Evolutionary conservation across 2,329 filamentous ascomycete species (phyloP).

Genomic region (Arachnomyces sp.): DNA sequence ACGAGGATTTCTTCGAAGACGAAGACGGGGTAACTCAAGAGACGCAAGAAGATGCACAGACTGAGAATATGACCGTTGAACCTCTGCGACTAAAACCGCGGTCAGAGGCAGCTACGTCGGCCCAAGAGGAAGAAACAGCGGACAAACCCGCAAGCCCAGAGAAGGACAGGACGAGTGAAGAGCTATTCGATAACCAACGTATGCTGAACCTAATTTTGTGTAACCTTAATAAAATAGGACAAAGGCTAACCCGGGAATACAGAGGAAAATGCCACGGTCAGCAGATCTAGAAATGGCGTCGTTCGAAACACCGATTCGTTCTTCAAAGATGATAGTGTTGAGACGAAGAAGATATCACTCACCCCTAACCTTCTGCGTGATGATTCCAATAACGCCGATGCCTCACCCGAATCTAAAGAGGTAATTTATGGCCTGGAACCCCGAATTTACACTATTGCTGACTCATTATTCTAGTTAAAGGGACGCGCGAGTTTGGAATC

Average conservation of each 20-base stretch:
- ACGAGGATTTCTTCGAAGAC: slow-evolving; percentile 38
- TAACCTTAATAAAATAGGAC: not conserved
- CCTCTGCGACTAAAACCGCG: slow-evolving; percentile 37
- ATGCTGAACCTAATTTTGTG: slow-evolving; percentile 9
- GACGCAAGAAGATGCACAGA: slow-evolving; percentile 20
- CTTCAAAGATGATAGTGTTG: slow-evolving; percentile 90
- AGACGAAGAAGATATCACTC: slow-evolving; percentile 94
- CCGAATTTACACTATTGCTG: not conserved
- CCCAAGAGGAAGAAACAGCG: slow-evolving; percentile 20
- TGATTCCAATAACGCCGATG: slow-evolving; percentile 44
- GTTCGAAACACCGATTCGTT: slow-evolving; percentile 91
- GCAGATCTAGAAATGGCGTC: slow-evolving; percentile 72
- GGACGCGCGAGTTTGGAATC: slow-evolving; percentile 65
- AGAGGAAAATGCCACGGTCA: slow-evolving; percentile 10
- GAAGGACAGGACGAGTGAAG: slow-evolving; percentile 53
- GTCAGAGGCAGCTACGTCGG: slow-evolving; percentile 25
- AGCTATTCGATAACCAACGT: slow-evolving; percentile 50
- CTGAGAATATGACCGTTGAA: slow-evolving; percentile 37
- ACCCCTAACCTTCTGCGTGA: slow-evolving; percentile 89
- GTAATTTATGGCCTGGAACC: slow-evolving; percentile 25
- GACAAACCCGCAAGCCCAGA: slow-evolving; percentile 27
- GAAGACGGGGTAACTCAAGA: slow-evolving; percentile 34
- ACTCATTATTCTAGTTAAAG: slow-evolving; percentile 32
- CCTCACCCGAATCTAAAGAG: slow-evolving; percentile 30
- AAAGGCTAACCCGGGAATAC: not conserved